Evolutionary conservation across 345 rosid genomes (phyloP).

Genomic region (Salix suchowensis): DNA sequence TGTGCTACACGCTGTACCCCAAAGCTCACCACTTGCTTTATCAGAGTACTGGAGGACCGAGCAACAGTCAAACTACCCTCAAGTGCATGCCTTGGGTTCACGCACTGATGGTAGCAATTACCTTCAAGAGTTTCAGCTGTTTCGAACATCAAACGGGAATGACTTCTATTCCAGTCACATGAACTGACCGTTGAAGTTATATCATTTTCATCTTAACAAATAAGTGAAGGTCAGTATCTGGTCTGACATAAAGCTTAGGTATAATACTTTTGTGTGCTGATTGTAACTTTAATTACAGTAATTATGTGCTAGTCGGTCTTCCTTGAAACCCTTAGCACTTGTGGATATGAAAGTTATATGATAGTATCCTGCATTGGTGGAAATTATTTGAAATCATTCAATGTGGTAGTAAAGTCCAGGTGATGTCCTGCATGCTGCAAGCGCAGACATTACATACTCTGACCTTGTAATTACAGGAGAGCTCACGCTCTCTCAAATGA

Average conservation of each 20-base stretch:
- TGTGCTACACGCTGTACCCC: constrained; percentile 22
- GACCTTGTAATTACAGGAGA: not conserved
- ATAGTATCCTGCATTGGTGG: not conserved
- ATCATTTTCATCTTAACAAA: not conserved
- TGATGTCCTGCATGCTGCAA: not conserved
- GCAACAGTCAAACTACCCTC: constrained; percentile 26
- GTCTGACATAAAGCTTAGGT: not conserved
- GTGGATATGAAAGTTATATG: not conserved
- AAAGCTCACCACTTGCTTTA: constrained; percentile 24
- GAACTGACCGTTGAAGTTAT: constrained; percentile 26
- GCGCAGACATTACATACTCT: not conserved
- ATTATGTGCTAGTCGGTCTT: not conserved
- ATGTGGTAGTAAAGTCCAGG: not conserved
- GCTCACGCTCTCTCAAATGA: not conserved
- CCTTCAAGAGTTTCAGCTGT: constrained; percentile 42
- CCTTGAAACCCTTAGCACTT: not conserved
- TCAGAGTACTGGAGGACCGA: constrained; percentile 43
- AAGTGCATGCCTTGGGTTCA: constrained; percentile 21
- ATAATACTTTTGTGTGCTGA: not conserved
- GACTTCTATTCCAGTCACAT: constrained; percentile 41
- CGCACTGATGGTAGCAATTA: constrained; percentile 29
- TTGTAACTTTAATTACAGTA: not conserved
- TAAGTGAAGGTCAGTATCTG: constrained; percentile 1
- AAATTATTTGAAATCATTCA: not conserved
- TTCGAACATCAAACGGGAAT: constrained; percentile 33